These are phyloP conservation scores for Linaria vulgaris DNA, from an alignment of 257 asterid species.

Conservation along the genomic window DNA sequence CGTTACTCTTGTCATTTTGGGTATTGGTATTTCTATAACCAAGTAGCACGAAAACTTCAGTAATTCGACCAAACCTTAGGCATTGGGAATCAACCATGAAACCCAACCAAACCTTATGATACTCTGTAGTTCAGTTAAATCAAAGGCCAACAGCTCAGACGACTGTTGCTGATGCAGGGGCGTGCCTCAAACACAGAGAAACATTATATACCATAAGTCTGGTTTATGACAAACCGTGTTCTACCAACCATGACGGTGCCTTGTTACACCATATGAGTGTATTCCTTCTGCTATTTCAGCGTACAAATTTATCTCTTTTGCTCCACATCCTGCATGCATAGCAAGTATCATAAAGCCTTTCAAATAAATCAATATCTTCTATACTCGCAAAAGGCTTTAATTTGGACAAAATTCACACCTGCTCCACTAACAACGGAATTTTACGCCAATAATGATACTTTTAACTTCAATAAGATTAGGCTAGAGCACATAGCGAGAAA, in stretches of 20 bases:
- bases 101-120: too few species aligned
- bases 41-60: too few species aligned
- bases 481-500: constrained; percentile 41
- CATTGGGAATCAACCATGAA: too few species aligned
- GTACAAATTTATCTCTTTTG: constrained; percentile 90
- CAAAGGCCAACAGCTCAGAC: too few species aligned
- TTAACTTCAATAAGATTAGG: constrained; percentile 70
- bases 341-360: constrained; percentile 22
- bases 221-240: too few species aligned
- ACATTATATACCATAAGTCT: not conserved
- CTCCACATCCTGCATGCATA: constrained; percentile 71
- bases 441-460: constrained; percentile 83
- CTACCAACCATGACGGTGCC: constrained; percentile 88
- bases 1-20: too few species aligned
- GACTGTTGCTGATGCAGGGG: too few species aligned
- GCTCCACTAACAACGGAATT: constrained; percentile 99
- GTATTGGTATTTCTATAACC: too few species aligned
- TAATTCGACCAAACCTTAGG: too few species aligned
- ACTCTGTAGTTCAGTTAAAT: too few species aligned
- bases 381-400: constrained; percentile 5
- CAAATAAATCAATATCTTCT: not conserved
- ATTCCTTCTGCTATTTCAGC: constrained; percentile 98
- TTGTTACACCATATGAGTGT: constrained; percentile 80
- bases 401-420: constrained; percentile 48
- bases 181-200: too few species aligned